Conservation (phyloP, 768 basidiomycete genomes). For the Termitomyces sp. region DNA sequence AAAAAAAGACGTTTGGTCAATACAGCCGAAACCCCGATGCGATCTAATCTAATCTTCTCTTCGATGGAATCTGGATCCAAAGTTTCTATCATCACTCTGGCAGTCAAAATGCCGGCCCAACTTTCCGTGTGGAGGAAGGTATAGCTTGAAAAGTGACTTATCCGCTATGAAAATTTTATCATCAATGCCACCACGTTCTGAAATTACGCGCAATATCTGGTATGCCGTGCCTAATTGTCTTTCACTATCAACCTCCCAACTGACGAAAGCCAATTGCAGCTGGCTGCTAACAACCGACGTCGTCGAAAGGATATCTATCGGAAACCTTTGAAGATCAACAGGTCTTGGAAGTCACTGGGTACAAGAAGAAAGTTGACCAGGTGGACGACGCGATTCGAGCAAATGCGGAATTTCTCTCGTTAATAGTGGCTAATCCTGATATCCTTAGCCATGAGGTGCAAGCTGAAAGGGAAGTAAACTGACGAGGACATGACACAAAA, state of each 20-base stretch:
- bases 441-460: conserved; percentile 66
- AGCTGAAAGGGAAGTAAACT: conserved; percentile 23
- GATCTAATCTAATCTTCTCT: conserved; percentile 1
- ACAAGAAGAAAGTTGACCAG: conserved; percentile 71
- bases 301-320: conserved; percentile 75
- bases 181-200: conserved; percentile 65
- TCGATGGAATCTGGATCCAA: too few species aligned
- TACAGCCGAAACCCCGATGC: conserved; percentile 9
- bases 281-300: conserved; percentile 56
- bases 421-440: conserved; percentile 74
- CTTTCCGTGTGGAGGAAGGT: conserved; percentile 33
- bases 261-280: conserved; percentile 24
- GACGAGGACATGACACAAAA: conserved; percentile 7
- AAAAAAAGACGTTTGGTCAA: conserved; percentile 18
- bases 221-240: conserved; percentile 27
- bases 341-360: conserved; percentile 65
- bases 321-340: conserved; percentile 67
- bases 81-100: too few species aligned
- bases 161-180: background rate
- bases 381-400: conserved; percentile 78
- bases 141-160: background rate
- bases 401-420: conserved; percentile 75
- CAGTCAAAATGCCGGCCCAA: conserved; percentile 21
- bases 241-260: background rate
- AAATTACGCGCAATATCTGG: conserved; percentile 74